Evolutionary conservation across 2,329 filamentous ascomycete genomes (phyloP), one percentile per base, ranked within the genome.

Genomic region (Lasiodiplodia sp.): DNA sequence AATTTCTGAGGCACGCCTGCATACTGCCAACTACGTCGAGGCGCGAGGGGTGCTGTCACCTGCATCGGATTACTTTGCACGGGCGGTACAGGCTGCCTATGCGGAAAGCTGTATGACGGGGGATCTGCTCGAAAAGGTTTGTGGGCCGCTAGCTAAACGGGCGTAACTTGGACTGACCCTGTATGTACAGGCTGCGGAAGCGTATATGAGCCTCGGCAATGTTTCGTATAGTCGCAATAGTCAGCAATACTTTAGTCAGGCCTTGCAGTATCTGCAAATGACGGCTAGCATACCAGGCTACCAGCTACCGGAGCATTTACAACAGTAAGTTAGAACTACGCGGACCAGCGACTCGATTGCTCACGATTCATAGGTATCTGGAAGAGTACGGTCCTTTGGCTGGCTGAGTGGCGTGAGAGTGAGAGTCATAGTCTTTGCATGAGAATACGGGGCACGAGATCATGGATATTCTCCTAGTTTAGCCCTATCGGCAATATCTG

Each of bases 191-290:
- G 80, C 84, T 40, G 84, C 85, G 23, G 84, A 86, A 76, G 82
- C 84, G 40, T 81, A 81, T 69, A 86, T 86, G 82, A 85, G 82
- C 66, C 73, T 86, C 18, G 84, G 84, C 16, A 86, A 86, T 67
- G 83, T 85, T 1, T 83, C 82, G 4, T 81, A 80, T 25, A 74
- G 80, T 8, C 79, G 81, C 40, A 73, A 75, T 49, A 84, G 84
- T 69, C 78, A 83, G 70, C 75, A 75, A 16, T 79, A 83, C 66
- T 86, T 85, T 69, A 75, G 76, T 21, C 77, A 81, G 72, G 85
- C 85, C 0, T 74, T 86, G 57, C 74, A 74, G 49, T 82, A 85
- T 73, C 74, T 87, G 38, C 79, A 81, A 68, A 76, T 76, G 67
- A 84, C 85, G 6, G 73, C 75, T 8, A 74, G 75, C n/a, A 76